These are phyloP conservation scores for Eucalyptus sp. DNA, from an alignment of 345 rosid species.

Conservation along the genomic window DNA sequence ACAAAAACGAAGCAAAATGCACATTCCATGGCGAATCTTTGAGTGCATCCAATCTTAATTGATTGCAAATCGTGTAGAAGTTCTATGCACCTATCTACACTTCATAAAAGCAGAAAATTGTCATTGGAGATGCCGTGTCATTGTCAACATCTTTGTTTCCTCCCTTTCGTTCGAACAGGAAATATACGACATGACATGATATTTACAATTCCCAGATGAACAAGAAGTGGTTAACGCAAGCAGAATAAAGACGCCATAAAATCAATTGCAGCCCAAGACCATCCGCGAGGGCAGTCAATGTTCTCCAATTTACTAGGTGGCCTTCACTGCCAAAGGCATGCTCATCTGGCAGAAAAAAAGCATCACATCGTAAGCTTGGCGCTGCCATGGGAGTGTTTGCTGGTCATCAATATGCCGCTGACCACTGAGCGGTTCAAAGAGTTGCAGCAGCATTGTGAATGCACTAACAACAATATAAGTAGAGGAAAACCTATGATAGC, in stretches of 20 bases:
- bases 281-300: not conserved
- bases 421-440: not conserved
- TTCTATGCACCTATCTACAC: not conserved
- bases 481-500: not conserved
- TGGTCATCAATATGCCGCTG: not conserved
- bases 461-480: not conserved
- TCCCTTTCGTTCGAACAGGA: not conserved
- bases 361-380: not conserved
- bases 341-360: not conserved
- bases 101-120: not conserved
- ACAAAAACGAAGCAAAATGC: not conserved
- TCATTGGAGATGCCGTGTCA: too few relatives aligned
- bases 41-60: not conserved
- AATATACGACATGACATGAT: not conserved
- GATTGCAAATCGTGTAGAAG: not conserved
- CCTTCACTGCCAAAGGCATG: not conserved
- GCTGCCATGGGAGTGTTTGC: not conserved
- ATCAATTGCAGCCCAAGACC: not conserved
- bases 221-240: not conserved
- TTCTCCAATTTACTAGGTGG: not conserved
- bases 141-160: not conserved
- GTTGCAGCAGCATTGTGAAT: not conserved
- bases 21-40: accelerated
- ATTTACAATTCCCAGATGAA: too few relatives aligned
- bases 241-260: not conserved